Conservation (phyloP, 1,284 basidiomycete genomes). For the Ceratobasidium sp. region DNA sequence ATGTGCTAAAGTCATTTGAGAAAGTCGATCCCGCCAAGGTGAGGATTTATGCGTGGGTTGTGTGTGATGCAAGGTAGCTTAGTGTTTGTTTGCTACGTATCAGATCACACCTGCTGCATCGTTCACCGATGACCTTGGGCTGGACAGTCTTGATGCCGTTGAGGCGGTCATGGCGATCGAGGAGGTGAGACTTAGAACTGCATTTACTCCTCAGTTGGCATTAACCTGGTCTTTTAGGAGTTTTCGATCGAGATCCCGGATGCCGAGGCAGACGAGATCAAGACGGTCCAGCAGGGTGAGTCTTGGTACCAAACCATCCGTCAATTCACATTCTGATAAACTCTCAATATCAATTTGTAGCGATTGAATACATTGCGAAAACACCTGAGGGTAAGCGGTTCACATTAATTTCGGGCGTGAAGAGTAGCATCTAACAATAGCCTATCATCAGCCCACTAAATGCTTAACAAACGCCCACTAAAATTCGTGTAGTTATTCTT, state of each 20-base stretch:
- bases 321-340: conserved; percentile 46
- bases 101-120: conserved; percentile 80
- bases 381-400: conserved; percentile 81
- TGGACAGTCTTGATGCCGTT: conserved; percentile 97
- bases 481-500: conserved; percentile 38
- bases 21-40: conserved; percentile 92
- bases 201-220: not conserved
- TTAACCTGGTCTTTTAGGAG: conserved; percentile 64
- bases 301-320: conserved; percentile 43
- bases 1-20: conserved; percentile 94
- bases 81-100: conserved; percentile 18
- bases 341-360: conserved; percentile 59
- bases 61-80: conserved; percentile 37
- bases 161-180: conserved; percentile 99
- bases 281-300: conserved; percentile 91
- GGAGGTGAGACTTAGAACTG: conserved; percentile 71
- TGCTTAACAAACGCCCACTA: no score
- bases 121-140: conserved; percentile 89
- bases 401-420: not conserved
- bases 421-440: not conserved
- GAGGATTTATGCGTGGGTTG: conserved; percentile 46
- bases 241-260: conserved; percentile 96
- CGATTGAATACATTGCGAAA: conserved; percentile 97
- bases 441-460: conserved; percentile 29
- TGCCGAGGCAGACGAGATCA: conserved; percentile 97